Percentiles rank a stretch among this genome's conserved stretches.
phyloP scores from a whole-genome alignment of 2,329 filamentous ascomycete genomes.

The Trichophyton benhamiae region DNA sequence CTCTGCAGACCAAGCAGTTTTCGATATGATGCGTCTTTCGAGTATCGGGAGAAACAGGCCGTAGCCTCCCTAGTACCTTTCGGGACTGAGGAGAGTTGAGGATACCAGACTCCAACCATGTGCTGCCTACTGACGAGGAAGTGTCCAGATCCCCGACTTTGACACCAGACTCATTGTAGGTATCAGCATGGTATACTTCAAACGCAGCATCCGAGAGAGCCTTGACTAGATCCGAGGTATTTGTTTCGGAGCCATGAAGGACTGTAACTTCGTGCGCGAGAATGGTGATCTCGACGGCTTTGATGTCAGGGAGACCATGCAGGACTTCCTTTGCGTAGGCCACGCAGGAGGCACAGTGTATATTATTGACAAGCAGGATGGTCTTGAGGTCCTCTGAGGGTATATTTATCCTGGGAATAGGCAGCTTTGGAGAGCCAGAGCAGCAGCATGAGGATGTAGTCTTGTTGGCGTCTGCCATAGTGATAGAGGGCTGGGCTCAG shows the following conservation, averaged over 20 bases:
- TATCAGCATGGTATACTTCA: conserved; percentile 35
- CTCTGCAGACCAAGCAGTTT: conserved; percentile 40
- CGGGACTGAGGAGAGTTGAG: conserved; percentile 11
- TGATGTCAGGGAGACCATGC: conserved; percentile 24
- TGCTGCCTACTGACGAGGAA: conserved; percentile 13
- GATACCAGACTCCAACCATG: conserved; percentile 21
- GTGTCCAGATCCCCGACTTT: conserved; percentile 27
- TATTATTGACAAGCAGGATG: conserved; percentile 35
- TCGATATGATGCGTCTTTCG: conserved; percentile 32
- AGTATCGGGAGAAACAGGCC: conserved; percentile 13
- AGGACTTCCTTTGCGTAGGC: conserved; percentile 35
- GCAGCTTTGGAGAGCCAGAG: neutral
- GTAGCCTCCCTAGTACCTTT: neutral
- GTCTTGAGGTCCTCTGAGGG: conserved; percentile 15
- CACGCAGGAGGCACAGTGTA: conserved; percentile 39
- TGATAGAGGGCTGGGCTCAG: neutral
- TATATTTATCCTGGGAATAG: neutral
- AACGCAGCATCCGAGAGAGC: conserved; percentile 36
- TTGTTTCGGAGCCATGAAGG: conserved; percentile 24
- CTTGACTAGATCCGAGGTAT: conserved; percentile 24
- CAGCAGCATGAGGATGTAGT: neutral
- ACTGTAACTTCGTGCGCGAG: conserved; percentile 34
- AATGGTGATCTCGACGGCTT: conserved; percentile 31
- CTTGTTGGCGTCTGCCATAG: neutral
- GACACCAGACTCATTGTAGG: conserved; percentile 23